Evolutionary conservation across 495 filamentous ascomycete genomes (phyloP).

Genomic region (Pyronema domesticum): DNA sequence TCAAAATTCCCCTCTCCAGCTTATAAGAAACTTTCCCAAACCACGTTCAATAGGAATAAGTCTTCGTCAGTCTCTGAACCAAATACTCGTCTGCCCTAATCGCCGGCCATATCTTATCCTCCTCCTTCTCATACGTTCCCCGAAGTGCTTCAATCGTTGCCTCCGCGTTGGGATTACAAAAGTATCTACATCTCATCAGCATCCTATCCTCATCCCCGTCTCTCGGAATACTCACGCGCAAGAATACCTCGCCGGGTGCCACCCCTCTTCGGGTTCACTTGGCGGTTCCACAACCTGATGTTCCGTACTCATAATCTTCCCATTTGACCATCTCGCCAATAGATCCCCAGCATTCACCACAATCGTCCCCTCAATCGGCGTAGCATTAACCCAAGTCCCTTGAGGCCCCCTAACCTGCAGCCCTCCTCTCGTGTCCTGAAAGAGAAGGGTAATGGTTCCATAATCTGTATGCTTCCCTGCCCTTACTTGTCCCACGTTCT

Average conservation of each 20-base stretch:
- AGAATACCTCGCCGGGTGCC: slow-evolving; percentile 44
- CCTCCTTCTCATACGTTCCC: slow-evolving; percentile 55
- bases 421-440: slow-evolving; percentile 70
- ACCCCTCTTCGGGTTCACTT: slow-evolving; percentile 18
- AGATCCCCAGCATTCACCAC: slow-evolving; percentile 88
- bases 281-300: slow-evolving; percentile 84
- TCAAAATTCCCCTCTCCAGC: no score
- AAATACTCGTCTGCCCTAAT: slow-evolving; percentile 73
- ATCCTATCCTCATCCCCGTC: neutral
- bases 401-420: slow-evolving; percentile 66
- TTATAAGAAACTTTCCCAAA: no score
- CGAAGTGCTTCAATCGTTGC: slow-evolving; percentile 67
- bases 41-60: slow-evolving; percentile 29
- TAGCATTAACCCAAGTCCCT: slow-evolving; percentile 66
- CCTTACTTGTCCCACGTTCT: slow-evolving; percentile 56
- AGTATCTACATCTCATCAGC: slow-evolving; percentile 36
- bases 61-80: slow-evolving; percentile 57
- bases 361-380: slow-evolving; percentile 60
- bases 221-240: slow-evolving; percentile 36
- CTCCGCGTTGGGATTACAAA: slow-evolving; percentile 81
- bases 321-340: slow-evolving; percentile 78
- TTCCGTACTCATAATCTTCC: slow-evolving; percentile 69
- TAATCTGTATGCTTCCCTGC: slow-evolving; percentile 84
- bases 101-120: slow-evolving; percentile 51
- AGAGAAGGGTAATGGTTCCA: slow-evolving; percentile 71